These are phyloP conservation scores for Eryngium alpinum DNA, from an alignment of 140 eudicot genomes.

Conservation along the genomic window DNA sequence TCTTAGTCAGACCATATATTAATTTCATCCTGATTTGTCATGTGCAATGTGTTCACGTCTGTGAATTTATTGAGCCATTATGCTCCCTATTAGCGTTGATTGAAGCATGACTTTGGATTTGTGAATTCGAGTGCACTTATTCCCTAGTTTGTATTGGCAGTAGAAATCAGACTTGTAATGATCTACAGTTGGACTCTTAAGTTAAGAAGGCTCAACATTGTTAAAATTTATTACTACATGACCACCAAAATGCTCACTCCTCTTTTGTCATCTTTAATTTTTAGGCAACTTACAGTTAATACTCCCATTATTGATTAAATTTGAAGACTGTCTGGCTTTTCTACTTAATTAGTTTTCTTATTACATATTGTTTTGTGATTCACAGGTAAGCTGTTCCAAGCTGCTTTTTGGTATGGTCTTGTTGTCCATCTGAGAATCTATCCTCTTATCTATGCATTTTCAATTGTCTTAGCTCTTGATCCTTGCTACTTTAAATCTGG, in stretches of 20 bases:
- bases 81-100: neutral
- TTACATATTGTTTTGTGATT: neutral
- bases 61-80: neutral
- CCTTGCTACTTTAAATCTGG: conserved; percentile 48
- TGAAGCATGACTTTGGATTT: too few relatives aligned
- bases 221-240: neutral
- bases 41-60: neutral
- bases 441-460: conserved; percentile 88
- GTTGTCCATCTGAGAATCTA: conserved; percentile 94
- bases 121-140: neutral
- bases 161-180: too few relatives aligned
- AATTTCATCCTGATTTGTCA: neutral
- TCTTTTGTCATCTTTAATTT: neutral
- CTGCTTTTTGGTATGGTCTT: conserved; percentile 93
- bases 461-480: conserved; percentile 61
- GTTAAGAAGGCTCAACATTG: neutral
- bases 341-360: neutral
- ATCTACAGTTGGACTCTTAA: neutral
- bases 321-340: neutral
- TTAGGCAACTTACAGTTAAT: neutral
- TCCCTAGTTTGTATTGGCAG: too few relatives aligned
- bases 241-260: neutral
- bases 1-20: neutral
- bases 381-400: conserved; percentile 62
- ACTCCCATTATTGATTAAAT: neutral